phyloP scores from a whole-genome alignment of 257 asterid genomes.

The Gynochthodes officinalis region DNA sequence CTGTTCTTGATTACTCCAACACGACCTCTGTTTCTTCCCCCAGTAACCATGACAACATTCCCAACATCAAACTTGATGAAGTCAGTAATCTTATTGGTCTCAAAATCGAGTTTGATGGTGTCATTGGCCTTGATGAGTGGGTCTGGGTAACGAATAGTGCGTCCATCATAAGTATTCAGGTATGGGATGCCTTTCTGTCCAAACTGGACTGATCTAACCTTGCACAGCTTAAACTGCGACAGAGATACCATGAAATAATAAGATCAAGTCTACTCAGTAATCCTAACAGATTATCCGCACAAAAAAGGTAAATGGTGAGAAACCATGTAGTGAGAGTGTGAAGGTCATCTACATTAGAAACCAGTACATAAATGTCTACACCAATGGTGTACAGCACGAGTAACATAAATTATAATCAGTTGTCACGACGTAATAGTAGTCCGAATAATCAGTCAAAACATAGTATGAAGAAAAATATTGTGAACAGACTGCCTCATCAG shows the following conservation, averaged over 20 bases:
- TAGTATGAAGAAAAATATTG: too few species aligned
- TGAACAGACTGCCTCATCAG: too few species aligned
- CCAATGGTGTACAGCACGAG: too few species aligned
- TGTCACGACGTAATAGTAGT: too few species aligned
- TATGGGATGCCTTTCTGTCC: slow-evolving; percentile 69
- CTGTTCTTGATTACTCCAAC: slow-evolving; percentile 69
- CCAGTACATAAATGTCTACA: too few species aligned
- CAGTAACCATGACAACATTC: slow-evolving; percentile 71
- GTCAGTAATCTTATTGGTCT: slow-evolving; percentile 46
- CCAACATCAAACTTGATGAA: slow-evolving; percentile 73
- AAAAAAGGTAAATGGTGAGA: background rate
- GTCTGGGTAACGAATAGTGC: slow-evolving; percentile 67
- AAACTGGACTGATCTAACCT: slow-evolving; percentile 50
- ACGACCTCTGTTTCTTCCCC: slow-evolving; percentile 78
- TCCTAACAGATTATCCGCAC: background rate
- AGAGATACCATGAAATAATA: background rate
- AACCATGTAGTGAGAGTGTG: too few species aligned
- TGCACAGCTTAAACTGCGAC: slow-evolving; percentile 62
- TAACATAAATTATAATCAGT: too few species aligned
- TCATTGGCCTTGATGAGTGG: slow-evolving; percentile 69
- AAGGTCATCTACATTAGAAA: too few species aligned
- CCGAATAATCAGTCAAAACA: too few species aligned
- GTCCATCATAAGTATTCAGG: slow-evolving; percentile 63
- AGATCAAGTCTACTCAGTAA: background rate
- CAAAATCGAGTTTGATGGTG: slow-evolving; percentile 62